Conservation (phyloP, 441 rosid genomes). For the Pelargonium exstipulatum region DNA sequence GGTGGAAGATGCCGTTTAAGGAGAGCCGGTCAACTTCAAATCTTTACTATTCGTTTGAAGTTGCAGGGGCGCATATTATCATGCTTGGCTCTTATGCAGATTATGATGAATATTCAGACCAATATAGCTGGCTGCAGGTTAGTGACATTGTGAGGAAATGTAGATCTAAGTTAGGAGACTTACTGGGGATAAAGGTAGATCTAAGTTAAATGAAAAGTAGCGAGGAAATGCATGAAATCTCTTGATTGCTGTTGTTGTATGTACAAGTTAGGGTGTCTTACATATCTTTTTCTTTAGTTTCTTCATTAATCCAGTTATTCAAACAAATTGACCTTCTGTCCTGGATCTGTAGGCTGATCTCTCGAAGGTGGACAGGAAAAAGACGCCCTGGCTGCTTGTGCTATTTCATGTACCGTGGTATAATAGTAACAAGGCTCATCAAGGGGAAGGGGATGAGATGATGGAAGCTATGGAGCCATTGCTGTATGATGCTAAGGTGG, state of each 20-base stretch:
- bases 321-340: constrained; percentile 3
- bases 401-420: constrained; percentile 93
- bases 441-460: constrained; percentile 73
- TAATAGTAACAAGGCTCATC: constrained; percentile 83
- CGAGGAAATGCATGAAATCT: too few relatives aligned
- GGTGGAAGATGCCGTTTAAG: constrained; percentile 92
- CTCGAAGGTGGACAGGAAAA: constrained; percentile 65
- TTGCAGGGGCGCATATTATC: constrained; percentile 70
- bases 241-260: background rate
- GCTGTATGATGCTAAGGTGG: constrained; percentile 71
- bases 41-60: constrained; percentile 89
- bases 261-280: background rate
- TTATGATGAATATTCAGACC: constrained; percentile 60
- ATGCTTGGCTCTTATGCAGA: constrained; percentile 91
- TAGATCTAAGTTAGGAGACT: too few relatives aligned
- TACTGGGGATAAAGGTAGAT: too few relatives aligned
- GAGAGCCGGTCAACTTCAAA: constrained; percentile 91
- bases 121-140: constrained; percentile 85
- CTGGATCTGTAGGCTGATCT: constrained; percentile 59
- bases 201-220: too few relatives aligned
- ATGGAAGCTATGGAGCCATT: constrained; percentile 83
- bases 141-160: background rate
- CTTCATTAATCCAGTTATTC: background rate
- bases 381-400: constrained; percentile 84
- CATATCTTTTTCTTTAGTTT: background rate